Evolutionary conservation across 352 stramenopile species (phyloP), one percentile per base, ranked within the genome.

Genomic region (Phytopythium montanum): DNA sequence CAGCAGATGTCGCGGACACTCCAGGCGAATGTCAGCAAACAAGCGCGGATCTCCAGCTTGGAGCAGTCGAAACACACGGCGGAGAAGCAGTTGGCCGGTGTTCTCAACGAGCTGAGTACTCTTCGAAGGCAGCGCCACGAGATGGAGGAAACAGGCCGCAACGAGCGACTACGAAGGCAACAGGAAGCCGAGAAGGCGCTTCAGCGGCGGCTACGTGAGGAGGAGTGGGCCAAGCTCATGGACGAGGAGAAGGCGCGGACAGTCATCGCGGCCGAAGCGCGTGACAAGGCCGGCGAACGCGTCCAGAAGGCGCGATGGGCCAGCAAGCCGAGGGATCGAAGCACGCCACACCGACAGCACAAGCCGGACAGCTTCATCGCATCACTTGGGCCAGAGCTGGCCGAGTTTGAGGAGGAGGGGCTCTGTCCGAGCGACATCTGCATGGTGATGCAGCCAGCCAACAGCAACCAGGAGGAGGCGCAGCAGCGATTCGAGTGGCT

Each of bases 401-500:
- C 76, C 19, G 79, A 81, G 49, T 87, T 87, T 25, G 76, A 87
- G 62, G 79, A 89, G 56, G 76, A 85, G 12, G 79, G 76, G 3
- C 54, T 88, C 21, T 63, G 12, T 28, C 26, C 45, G 16, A 33
- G 12, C 5, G 21, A 13, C 16, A 41, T 26, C 7, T n/a, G 0
- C 9, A 25, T 19, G 9, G 25, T 18, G 49, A 41, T 6, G 18
- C 45, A 14, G 23, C 36, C 6, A 19, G 19, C 21, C 10, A 33
- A 25, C 34, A 54, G 36, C 21, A 56, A 61, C 42, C 51, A 45
- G 12, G 50, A 68, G 12, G n/a, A 50, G 18, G 57, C 51, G 1
- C 5, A 38, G 8, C 5, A 9, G 7, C 31, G 21, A 48, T 74
- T 74, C n/a, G 33, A 25, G 23, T 82, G 73, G 73, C 58, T 67